These are phyloP conservation scores for Puccinia hordei DNA, from an alignment of 1,284 basidiomycete species.

Conservation along the genomic window DNA sequence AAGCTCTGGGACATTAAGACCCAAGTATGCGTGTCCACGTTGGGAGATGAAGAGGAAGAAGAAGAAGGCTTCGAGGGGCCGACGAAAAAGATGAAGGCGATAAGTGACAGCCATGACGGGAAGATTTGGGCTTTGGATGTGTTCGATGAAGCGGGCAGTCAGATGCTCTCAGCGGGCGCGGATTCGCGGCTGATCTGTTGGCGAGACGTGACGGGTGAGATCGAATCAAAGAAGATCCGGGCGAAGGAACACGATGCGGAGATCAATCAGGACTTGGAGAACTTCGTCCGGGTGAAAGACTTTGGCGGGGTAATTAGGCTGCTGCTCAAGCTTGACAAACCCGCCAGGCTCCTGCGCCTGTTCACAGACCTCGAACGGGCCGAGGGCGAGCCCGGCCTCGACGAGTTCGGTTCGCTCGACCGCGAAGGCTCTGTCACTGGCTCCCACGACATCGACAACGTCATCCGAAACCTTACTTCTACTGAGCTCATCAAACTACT, in stretches of 20 bases:
- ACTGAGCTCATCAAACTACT: slow-evolving; percentile 25
- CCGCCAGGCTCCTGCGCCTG: slow-evolving; percentile 78
- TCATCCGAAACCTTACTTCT: neutral
- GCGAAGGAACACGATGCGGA: slow-evolving; percentile 72
- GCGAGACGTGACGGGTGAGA: slow-evolving; percentile 84
- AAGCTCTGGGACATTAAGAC: slow-evolving; percentile 92
- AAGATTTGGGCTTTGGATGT: slow-evolving; percentile 91
- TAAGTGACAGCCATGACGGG: slow-evolving; percentile 30
- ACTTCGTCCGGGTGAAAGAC: slow-evolving; percentile 83
- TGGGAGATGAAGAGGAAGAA: slow-evolving; percentile 85
- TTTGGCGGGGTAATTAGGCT: slow-evolving; percentile 87
- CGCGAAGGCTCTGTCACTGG: slow-evolving; percentile 4
- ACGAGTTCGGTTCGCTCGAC: neutral
- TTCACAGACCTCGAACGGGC: slow-evolving; percentile 66
- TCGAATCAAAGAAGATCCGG: slow-evolving; percentile 71
- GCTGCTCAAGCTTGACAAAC: slow-evolving; percentile 88
- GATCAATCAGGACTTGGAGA: slow-evolving; percentile 93
- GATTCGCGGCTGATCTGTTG: slow-evolving; percentile 92
- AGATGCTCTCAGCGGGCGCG: slow-evolving; percentile 85
- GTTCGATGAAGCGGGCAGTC: slow-evolving; percentile 70
- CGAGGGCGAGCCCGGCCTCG: slow-evolving; percentile 1
- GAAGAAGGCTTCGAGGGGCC: slow-evolving; percentile 63
- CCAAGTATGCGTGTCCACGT: slow-evolving; percentile 80
- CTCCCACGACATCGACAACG: neutral
- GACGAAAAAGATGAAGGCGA: slow-evolving; percentile 8